Base-by-base conservation (phyloP, 2,329 filamentous ascomycete genomes). In the Colletotrichum orchidophilum region DNA sequence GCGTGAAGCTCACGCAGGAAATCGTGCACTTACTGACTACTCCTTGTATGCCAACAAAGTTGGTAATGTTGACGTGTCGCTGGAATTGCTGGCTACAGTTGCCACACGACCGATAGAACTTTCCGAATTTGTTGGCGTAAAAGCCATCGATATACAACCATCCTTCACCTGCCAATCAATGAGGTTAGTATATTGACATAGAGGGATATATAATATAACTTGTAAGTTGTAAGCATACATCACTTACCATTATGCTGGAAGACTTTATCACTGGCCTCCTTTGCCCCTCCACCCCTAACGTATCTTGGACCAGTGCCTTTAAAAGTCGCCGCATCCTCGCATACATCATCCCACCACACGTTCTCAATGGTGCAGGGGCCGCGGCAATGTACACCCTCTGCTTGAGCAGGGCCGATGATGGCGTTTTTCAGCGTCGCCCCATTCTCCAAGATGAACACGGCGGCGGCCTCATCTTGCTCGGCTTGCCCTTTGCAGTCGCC, bases 61-160 rank as follows among this genome's bases (percentile, higher is more conserved):
- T 66, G n/a, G 63, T 66, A 27, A 66, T 66, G 54, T 66, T 66
- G 63, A 66, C 63, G 42, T 66, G 63, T 1, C 63, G 63, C 29
- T 66, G 63, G 27, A 61, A 61, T 42, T 61, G 59, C 59, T 61
- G 59, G 59, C 59, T 61, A 21, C 60, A 63, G 49, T 63, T 63
- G 21, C 60, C 60, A 11, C 60, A 63, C 6, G 60, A 52, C 13
- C 60, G 60, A 21, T 63, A 63, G 31, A 63, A 53, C 31, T 63
- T 63, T 3, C 60, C 60, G 12, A 35, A 63, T 9, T 63, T 55
- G 33, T 54, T 42, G 13, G 50, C 50, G 26, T 54, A 54, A 26
- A 63, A 63, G 18, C 50, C 50, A 24, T 63, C 35, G 12, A 63
- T 49, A 46, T 53, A 46, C 21, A 63, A 42, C 59, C 59, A 61